Base-by-base conservation (phyloP, 2,329 filamentous ascomycete species). In the Fusarium sp. region DNA sequence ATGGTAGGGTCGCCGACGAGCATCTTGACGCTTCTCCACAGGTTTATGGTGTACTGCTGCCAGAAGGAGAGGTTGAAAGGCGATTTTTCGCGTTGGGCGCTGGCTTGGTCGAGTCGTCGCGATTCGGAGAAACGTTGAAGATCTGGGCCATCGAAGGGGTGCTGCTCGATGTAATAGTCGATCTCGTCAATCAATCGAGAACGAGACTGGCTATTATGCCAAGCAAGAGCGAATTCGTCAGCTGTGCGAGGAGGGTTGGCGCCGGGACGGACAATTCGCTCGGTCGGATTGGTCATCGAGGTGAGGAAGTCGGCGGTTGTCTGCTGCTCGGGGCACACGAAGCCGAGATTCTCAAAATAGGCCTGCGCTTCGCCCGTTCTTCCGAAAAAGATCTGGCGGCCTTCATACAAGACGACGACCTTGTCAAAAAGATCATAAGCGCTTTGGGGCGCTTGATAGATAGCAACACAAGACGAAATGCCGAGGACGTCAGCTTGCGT, bases 221-320 rank as follows among this genome's bases (percentile, higher is more conserved):
- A 82, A 6, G 68, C 71, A 11, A 72, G 67, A 4, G 75, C 78
- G 24, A 81, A 81, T 32, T 81, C 80, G 14, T 81, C 78, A 0
- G 80, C 70, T 1, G 78, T 80, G 20, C 78, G 72, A 1, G 80
- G 80, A 3, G 78, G 76, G 6, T 68, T 76, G 20, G 73, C 71
- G 1, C 80, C 80, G 4, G 73, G 75, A 6, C 73, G 77, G 16
- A 79, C 59, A 15, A 77, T 46, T 18, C 80, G 77, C 58, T 82
- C 80, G 3, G 68, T 60, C 1, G 78, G 76, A 15, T 74, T 78
- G 1, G 84, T 86, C 38, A 87, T 82, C 0, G 84, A 84, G 1
- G 72, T 93, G 25, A 93, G 79, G 77, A 93, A 93, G 74, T 93
- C 91, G 3, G 91, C 88, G 1, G 90, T 92, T 0, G 91, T 93